Base-by-base conservation (phyloP, 495 filamentous ascomycete species). In the Thozetella sp. region DNA sequence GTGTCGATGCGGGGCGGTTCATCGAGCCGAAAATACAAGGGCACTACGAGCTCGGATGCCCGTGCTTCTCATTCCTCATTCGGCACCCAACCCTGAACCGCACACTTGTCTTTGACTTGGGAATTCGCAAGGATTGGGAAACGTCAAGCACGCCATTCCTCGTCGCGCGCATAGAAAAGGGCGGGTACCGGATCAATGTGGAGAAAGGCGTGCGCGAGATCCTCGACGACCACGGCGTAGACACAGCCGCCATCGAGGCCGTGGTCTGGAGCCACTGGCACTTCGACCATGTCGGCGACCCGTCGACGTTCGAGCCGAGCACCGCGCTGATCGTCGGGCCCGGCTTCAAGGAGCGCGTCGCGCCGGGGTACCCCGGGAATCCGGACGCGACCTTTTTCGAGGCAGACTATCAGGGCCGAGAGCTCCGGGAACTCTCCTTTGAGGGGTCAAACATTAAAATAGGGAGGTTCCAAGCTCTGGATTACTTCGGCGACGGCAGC, bases 221-320 rank as follows among this genome's bases (percentile, higher is more conserved):
- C 34, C 63, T 88, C 1, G 56, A 74, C 3, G 77, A 79, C 15
- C 60, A 78, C 50, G 80, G 76, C 6, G 63, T 84, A 11, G 68
- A 81, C 22, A 64, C 73, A 0, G 64, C 63, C 12, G 67, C 66
- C 22, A 81, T 91, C 50, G 79, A 86, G n/a, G 81, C 73, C 13
- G 75, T 89, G 30, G 76, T 89, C 50, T 86, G 82, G 80, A 83
- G 80, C 25, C 85, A 88, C 59, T 68, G 69, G 54, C 88, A 90
- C 64, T 83, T 83, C 60, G 87, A 89, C 62, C 88, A 90, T 64
- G 75, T 73, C 10, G 87, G 86, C 12, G 78, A 89, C 54, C 75
- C 79, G 2, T 72, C 74, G 0, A 76, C 61, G 1, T 88, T 89
- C 60, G 79, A 76, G 0, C 27, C 77, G 0, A 73, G 63, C 23